Evolutionary conservation across 805 yeast species (phyloP), one percentile per base, ranked within the genome.

Genomic region (Candida oleophila): DNA sequence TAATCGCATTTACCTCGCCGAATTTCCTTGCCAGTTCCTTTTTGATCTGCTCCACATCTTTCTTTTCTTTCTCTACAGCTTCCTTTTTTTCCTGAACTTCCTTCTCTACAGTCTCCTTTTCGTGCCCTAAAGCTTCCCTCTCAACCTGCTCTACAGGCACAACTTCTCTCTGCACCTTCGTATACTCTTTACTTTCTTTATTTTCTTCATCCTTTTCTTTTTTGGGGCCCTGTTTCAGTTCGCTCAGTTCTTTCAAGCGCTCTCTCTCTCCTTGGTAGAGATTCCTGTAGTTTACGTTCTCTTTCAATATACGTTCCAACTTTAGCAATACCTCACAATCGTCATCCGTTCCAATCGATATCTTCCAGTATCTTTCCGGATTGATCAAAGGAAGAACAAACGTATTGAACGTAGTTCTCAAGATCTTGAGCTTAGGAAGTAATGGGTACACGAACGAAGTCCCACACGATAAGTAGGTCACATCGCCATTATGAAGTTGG

Each of bases 301-400:
- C 51, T 32, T 63, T 67, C 38, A 82, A 68, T 22, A 77, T 73
- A 2, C 19, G 20, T 48, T 68, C 72, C 42, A 74, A 58, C 18
- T 51, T 50, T 3, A 51, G 49, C 3, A 74, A 50, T 2, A 60
- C 58, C 7, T 50, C 45, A 34, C 8, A 1, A 47, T 12, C 43
- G 39, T 71, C 69, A 3, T 56, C 60, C 0, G 74, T 57, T 39
- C 62, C 64, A 4, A 79, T 54, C 32, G 67, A 64, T 8, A 80
- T 69, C 48, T 74, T 74, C 96, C 95, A 88, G 62, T 81, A 86
- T 55, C 92, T 68, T 51, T 82, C 85, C 0, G 95, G 95, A 55
- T 86, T 87, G 22, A 80, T 80, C 47, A 88, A 72, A 0, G 89
- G 83, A 15, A 87, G 60, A 2, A 85, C 71, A 53, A 83, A 84